Evolutionary conservation across 305 asterid genomes (phyloP).

Genomic region (Solanum chacoense): DNA sequence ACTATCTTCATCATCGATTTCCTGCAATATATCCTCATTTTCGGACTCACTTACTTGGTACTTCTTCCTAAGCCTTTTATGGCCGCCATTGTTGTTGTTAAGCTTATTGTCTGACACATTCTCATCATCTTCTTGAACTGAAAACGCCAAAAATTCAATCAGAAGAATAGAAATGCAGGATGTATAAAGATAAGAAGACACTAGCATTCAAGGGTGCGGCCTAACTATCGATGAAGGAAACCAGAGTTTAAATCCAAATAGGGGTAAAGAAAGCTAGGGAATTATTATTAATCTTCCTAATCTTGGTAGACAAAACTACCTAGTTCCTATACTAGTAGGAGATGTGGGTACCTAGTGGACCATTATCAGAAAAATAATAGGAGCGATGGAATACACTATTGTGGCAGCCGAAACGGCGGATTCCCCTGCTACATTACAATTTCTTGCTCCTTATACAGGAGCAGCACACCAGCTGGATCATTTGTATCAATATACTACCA

Average conservation of each 20-base stretch:
- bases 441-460: background rate
- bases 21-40: slow-evolving; percentile 22
- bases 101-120: slow-evolving; percentile 3
- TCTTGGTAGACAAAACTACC: background rate
- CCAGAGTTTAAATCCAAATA: background rate
- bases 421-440: background rate
- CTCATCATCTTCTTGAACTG: slow-evolving; percentile 12
- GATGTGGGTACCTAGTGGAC: background rate
- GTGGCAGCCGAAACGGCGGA: background rate
- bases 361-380: background rate
- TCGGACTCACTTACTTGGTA: slow-evolving; percentile 40
- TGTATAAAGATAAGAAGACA: background rate
- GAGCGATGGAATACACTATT: background rate
- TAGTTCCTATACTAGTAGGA: background rate
- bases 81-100: slow-evolving; percentile 14
- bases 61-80: slow-evolving; percentile 34
- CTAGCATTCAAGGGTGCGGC: background rate
- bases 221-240: background rate
- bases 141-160: background rate
- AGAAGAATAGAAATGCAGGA: background rate
- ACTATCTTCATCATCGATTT: slow-evolving; percentile 32
- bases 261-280: background rate
- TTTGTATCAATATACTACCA: background rate
- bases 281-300: background rate
- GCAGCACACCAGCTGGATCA: background rate